A percentile compares a stretch with the other conserved stretches of the same genome.
Conservation (phyloP, 2,329 filamentous ascomycete species). For the Pseudocercospora cruenta region DNA sequence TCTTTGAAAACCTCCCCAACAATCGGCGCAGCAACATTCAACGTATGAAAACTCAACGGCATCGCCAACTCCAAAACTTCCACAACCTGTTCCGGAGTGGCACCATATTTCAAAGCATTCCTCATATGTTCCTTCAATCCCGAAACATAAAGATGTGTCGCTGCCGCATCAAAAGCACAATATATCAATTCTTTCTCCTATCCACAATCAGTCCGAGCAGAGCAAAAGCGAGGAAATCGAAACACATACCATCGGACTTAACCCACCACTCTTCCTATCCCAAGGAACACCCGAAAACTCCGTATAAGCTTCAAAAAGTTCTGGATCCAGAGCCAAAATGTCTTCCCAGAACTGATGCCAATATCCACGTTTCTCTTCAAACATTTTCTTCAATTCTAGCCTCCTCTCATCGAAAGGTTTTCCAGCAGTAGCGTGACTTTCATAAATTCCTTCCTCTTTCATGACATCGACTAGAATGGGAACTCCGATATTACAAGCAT, state of each 20-base stretch:
- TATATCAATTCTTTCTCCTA: background rate
- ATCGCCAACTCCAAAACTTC: background rate
- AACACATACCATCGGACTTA: slow-evolving; percentile 1
- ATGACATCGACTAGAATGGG: background rate
- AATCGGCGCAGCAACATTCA: background rate
- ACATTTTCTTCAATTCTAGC: background rate
- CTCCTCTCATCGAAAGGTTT: background rate
- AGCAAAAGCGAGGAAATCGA: too few species aligned
- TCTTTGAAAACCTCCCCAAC: background rate
- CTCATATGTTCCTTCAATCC: background rate
- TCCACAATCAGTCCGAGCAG: too few species aligned
- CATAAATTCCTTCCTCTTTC: background rate
- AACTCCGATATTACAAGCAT: background rate
- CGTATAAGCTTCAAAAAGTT: background rate
- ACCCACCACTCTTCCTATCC: background rate
- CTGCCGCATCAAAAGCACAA: background rate
- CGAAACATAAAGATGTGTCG: background rate
- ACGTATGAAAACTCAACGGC: background rate
- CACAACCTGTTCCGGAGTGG: background rate
- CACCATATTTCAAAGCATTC: background rate
- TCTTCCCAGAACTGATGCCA: background rate
- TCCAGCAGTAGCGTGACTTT: background rate
- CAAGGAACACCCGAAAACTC: background rate
- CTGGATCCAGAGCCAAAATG: background rate
- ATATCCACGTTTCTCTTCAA: background rate